A percentile compares a stretch with the other conserved stretches of the same genome.
These are phyloP conservation scores for Fusarium sp. DNA, from an alignment of 2,329 filamentous ascomycete species.

Conservation along the genomic window DNA sequence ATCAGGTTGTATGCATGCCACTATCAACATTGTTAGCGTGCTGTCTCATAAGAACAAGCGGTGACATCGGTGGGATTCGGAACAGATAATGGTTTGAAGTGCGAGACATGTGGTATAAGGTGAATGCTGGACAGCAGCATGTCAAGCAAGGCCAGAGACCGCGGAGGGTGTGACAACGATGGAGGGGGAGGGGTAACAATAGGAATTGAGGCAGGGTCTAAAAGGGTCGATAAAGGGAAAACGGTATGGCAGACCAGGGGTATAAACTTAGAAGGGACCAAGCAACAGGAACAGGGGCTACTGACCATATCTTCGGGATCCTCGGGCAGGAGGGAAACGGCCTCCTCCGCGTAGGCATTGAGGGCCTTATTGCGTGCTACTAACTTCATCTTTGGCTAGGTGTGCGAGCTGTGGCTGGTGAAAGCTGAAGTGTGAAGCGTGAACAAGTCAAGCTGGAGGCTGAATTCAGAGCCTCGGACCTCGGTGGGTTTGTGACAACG, in stretches of 20 bases:
- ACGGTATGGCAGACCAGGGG: constrained; percentile 16
- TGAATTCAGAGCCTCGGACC: constrained; percentile 19
- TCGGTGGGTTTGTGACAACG: constrained; percentile 22
- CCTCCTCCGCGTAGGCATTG: constrained; percentile 53
- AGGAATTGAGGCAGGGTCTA: constrained; percentile 20
- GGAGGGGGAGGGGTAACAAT: constrained; percentile 37
- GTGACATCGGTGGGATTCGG: constrained; percentile 8
- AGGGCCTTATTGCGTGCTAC: constrained; percentile 51
- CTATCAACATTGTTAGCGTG: constrained; percentile 44
- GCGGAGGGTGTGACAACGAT: constrained; percentile 25
- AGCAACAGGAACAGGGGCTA: constrained; percentile 14
- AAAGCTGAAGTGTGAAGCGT: constrained; percentile 7
- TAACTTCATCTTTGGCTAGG: constrained; percentile 51
- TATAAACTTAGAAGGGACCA: constrained; percentile 13
- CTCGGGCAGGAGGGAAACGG: constrained; percentile 56
- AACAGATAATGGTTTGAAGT: constrained; percentile 17
- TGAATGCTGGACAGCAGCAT: constrained; percentile 3
- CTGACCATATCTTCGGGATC: constrained; percentile 60
- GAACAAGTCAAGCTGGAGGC: background rate
- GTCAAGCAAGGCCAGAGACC: background rate
- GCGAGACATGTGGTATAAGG: constrained; percentile 5
- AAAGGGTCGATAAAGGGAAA: constrained; percentile 9
- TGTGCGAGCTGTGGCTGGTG: constrained; percentile 23
- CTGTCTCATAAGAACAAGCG: constrained; percentile 13
- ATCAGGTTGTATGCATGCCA: constrained; percentile 73